Evolutionary conservation across 169 alveolate genomes (phyloP), one percentile per base, ranked within the genome.

Genomic region (Blepharisma undulans): DNA sequence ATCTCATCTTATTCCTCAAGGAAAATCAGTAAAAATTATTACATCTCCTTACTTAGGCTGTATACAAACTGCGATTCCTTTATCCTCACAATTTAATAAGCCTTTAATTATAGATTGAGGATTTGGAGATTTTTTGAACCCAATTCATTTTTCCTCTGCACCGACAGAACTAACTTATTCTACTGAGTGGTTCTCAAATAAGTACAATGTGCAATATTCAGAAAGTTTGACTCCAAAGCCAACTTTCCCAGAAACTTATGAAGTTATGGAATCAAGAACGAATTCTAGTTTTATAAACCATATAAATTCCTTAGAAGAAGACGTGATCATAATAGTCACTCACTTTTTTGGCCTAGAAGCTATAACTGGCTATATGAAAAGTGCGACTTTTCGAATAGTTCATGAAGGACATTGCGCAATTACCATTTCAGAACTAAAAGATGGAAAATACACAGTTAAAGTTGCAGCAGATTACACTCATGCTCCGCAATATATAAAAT

Each of bases 401-500:
- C 76, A 60, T 48, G 76, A 82, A 21, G 89, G 89, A 16, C 60
- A 25, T 30, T 82, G 89, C 34, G 29, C 71, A 25, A 30, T 82
- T 6, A 82, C 89, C 36, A 48, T 82, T 19, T 72, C 77, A 19
- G 60, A 22, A 22, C 34, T 36, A 22, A 30, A 82, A 22, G 25
- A 22, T 19, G 77, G 77, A 4, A 34, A 59, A 36, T 82, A 32
- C 76, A 22, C 33, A 22, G 29, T 22, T 30, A 22, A 4, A 21
- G 72, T 82, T 19, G 34, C 30, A 25, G 89, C 78, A 25, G 89
- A 82, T 7, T 33, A 82, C 60, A 82, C 78, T 6, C 89, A 82
- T 60, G 89, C 89, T 30, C 89, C 89, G 14, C 89, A 82, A 74
- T 82, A 82, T 82, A 82, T 82, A 78, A 78, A 78, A 32, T 25